These are phyloP conservation scores for Aspergillus incahuasiensis DNA, from an alignment of 495 filamentous ascomycete genomes.

Conservation along the genomic window DNA sequence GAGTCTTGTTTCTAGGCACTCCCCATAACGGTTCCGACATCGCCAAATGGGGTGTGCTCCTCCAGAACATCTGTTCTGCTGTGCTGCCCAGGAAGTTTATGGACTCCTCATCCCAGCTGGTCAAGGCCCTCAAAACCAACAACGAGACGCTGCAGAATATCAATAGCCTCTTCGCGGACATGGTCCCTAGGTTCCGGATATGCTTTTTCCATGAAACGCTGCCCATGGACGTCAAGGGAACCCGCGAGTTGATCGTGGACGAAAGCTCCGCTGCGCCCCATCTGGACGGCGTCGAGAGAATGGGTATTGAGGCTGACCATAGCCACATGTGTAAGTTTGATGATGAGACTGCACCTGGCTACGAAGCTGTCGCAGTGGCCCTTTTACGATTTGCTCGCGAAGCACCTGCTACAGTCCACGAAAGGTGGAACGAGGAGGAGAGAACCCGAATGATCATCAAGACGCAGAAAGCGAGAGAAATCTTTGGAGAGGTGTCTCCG, in stretches of 20 bases:
- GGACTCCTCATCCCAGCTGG: slow-evolving; percentile 63
- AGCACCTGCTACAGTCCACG: slow-evolving; percentile 52
- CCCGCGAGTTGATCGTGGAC: slow-evolving; percentile 63
- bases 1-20: slow-evolving; percentile 83
- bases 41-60: slow-evolving; percentile 69
- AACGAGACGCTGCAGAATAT: slow-evolving; percentile 80
- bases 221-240: slow-evolving; percentile 60
- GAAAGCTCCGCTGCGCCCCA: slow-evolving; percentile 70
- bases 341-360: slow-evolving; percentile 66
- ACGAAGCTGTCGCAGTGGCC: slow-evolving; percentile 65
- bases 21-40: slow-evolving; percentile 75
- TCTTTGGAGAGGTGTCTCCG: slow-evolving; percentile 28
- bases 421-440: slow-evolving; percentile 61
- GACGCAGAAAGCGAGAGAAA: slow-evolving; percentile 35
- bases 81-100: slow-evolving; percentile 67
- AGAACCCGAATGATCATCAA: slow-evolving; percentile 44
- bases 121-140: slow-evolving; percentile 69
- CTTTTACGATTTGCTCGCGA: slow-evolving; percentile 64
- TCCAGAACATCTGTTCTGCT: slow-evolving; percentile 67
- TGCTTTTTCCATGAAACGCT: slow-evolving; percentile 69
- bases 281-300: slow-evolving; percentile 67
- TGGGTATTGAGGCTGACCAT: slow-evolving; percentile 78
- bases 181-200: slow-evolving; percentile 68
- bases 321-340: slow-evolving; percentile 88
- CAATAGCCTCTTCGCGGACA: slow-evolving; percentile 69